phyloP scores from a whole-genome alignment of 495 filamentous ascomycete species.

The Aspergillus indologenus region DNA sequence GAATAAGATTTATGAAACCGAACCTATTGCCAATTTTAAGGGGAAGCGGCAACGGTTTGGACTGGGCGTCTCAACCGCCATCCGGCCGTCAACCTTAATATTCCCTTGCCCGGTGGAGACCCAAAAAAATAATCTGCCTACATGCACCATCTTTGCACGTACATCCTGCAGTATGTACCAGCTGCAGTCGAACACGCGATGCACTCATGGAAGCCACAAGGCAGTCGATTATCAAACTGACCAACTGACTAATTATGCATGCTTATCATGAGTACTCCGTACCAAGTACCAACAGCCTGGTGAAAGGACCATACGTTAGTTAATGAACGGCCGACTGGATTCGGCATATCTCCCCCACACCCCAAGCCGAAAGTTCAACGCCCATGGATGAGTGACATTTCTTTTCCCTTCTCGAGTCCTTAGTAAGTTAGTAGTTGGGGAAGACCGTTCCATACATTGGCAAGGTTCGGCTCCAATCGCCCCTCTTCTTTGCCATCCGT shows the following conservation, averaged over 20 bases:
- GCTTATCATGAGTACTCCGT: neutral
- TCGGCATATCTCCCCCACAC: neutral
- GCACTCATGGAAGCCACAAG: neutral
- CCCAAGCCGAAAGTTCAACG: neutral
- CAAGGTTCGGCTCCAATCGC: conserved; percentile 16
- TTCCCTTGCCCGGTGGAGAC: neutral
- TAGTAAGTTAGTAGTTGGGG: too few relatives aligned
- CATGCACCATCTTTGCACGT: too few relatives aligned
- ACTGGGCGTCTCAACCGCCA: neutral
- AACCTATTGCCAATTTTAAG: too few relatives aligned
- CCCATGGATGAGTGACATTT: neutral
- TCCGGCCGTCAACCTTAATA: neutral
- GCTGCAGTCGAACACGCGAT: neutral
- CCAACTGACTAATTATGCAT: neutral
- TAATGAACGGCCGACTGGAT: too few relatives aligned
- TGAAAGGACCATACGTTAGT: too few relatives aligned
- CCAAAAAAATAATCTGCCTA: neutral
- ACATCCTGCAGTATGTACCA: neutral
- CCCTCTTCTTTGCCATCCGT: too few relatives aligned
- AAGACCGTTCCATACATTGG: neutral
- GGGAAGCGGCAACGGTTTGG: neutral
- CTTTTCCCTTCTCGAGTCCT: neutral
- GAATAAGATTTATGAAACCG: too few relatives aligned
- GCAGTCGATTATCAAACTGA: neutral
- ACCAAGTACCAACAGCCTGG: too few relatives aligned